A percentile compares a stretch with the other conserved stretches of the same genome.
phyloP scores from a whole-genome alignment of 2,329 filamentous ascomycete species.

The Erysiphe pulchra region DNA sequence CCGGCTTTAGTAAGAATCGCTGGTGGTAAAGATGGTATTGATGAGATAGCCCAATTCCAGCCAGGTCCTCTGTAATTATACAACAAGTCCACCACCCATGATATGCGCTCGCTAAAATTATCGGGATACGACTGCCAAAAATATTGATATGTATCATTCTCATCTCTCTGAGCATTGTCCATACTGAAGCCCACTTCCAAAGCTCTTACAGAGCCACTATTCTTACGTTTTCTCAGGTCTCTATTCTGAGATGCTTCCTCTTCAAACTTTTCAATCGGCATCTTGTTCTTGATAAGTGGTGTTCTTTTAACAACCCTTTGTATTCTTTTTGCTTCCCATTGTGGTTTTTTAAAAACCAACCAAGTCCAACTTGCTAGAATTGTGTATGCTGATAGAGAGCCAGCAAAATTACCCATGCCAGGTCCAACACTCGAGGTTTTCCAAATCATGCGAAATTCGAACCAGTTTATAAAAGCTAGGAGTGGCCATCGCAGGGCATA shows the following conservation, averaged over 20 bases:
- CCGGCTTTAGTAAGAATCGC: slow-evolving; percentile 16
- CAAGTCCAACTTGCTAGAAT: slow-evolving; percentile 23
- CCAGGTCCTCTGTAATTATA: slow-evolving; percentile 28
- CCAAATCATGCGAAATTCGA: slow-evolving; percentile 19
- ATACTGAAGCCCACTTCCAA: background rate
- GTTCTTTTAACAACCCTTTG: slow-evolving; percentile 2
- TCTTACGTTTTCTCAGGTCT: background rate
- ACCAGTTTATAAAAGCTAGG: slow-evolving; percentile 17
- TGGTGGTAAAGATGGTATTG: slow-evolving; percentile 22
- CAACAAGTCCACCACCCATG: slow-evolving; percentile 30
- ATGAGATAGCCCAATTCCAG: slow-evolving; percentile 29
- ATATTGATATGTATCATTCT: slow-evolving; percentile 18
- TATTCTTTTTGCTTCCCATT: slow-evolving; percentile 26
- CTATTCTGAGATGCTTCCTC: background rate
- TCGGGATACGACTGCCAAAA: slow-evolving; percentile 34
- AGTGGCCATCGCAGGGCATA: slow-evolving; percentile 25
- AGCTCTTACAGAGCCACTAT: background rate
- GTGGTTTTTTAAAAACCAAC: slow-evolving; percentile 27
- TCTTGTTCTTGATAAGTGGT: slow-evolving; percentile 7
- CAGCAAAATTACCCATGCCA: slow-evolving; percentile 23
- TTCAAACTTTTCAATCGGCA: background rate
- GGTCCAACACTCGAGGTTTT: slow-evolving; percentile 24
- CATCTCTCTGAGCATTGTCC: slow-evolving; percentile 2
- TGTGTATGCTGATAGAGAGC: slow-evolving; percentile 24
- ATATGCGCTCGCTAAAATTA: slow-evolving; percentile 22